These are phyloP conservation scores for Kodamaea neixiangensis DNA, from an alignment of 805 yeast genomes.

Conservation along the genomic window DNA sequence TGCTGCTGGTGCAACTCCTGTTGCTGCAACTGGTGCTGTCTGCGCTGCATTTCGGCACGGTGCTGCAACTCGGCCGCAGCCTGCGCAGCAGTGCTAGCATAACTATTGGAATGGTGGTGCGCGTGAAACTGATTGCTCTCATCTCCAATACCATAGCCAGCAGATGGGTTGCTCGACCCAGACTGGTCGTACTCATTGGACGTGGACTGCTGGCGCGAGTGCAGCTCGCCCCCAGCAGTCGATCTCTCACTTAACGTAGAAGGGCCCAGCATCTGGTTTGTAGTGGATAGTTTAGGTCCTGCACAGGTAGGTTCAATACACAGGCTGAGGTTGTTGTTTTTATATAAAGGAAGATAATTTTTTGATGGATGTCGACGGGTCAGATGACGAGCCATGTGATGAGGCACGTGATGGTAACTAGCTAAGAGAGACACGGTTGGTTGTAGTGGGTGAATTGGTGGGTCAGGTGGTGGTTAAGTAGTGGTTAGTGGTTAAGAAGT, in stretches of 20 bases:
- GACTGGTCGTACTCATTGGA: neutral
- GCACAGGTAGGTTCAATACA: constrained; percentile 19
- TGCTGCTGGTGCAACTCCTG: constrained; percentile 20
- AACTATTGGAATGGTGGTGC: constrained; percentile 15
- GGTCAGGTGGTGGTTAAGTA: no score
- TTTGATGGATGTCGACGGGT: no score
- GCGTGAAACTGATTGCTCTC: constrained; percentile 15
- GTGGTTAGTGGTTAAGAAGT: no score
- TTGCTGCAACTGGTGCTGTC: constrained; percentile 20
- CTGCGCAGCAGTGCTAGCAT: constrained; percentile 14
- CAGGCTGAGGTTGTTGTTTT: neutral
- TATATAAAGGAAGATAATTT: constrained; percentile 3
- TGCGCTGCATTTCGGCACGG: constrained; percentile 21
- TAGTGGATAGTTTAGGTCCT: constrained; percentile 21
- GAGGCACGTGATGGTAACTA: no score
- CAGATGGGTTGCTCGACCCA: neutral
- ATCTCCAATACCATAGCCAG: constrained; percentile 4
- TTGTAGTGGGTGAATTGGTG: neutral
- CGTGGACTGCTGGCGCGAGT: constrained; percentile 7
- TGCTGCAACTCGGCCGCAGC: constrained; percentile 22
- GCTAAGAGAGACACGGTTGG: no score
- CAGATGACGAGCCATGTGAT: no score
- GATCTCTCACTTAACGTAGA: constrained; percentile 34
- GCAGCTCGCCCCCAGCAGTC: constrained; percentile 9
- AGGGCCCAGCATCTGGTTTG: constrained; percentile 27